A percentile compares a stretch with the other conserved stretches of the same genome.
phyloP scores from a whole-genome alignment of 1,284 basidiomycete species.

The Cutaneotrichosporon sp. region DNA sequence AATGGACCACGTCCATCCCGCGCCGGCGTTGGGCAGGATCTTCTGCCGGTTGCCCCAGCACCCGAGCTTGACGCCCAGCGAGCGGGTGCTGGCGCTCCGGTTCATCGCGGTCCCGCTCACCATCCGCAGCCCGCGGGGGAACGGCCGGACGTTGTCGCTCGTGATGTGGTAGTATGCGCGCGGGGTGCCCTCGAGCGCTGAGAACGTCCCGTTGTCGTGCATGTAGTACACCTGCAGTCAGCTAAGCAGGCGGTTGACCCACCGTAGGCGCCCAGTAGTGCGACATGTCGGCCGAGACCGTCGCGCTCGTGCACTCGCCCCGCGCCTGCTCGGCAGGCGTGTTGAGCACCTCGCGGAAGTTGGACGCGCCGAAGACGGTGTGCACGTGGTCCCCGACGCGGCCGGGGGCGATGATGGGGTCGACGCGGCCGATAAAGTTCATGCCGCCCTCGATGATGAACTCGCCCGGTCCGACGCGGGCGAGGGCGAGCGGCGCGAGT shows the following conservation, averaged over 20 bases:
- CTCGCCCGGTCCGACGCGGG: too few relatives aligned
- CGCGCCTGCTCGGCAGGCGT: conserved; percentile 24
- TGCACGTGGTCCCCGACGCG: conserved; percentile 49
- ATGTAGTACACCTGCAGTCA: conserved; percentile 13
- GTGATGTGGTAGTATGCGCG: conserved; percentile 12
- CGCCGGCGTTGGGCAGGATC: conserved; percentile 38
- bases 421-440: conserved; percentile 31
- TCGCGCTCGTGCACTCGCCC: conserved; percentile 35
- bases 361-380: conserved; percentile 47
- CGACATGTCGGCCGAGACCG: conserved; percentile 40
- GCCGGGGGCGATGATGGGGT: conserved; percentile 52
- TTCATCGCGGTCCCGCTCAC: conserved; percentile 36
- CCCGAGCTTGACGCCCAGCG: too few relatives aligned
- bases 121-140: conserved; percentile 49
- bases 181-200: not conserved
- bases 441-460: conserved; percentile 8
- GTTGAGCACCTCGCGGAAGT: conserved; percentile 35
- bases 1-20: too few relatives aligned
- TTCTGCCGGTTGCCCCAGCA: conserved; percentile 10
- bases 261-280: conserved; percentile 39
- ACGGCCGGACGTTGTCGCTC: conserved; percentile 37
- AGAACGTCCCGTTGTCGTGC: conserved; percentile 20
- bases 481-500: too few relatives aligned
- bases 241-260: too few relatives aligned
- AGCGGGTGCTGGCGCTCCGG: conserved; percentile 21